A percentile compares a stretch with the other conserved stretches of the same genome.
These are phyloP conservation scores for Corchorus olitorius DNA, from an alignment of 345 rosid genomes.

Conservation along the genomic window DNA sequence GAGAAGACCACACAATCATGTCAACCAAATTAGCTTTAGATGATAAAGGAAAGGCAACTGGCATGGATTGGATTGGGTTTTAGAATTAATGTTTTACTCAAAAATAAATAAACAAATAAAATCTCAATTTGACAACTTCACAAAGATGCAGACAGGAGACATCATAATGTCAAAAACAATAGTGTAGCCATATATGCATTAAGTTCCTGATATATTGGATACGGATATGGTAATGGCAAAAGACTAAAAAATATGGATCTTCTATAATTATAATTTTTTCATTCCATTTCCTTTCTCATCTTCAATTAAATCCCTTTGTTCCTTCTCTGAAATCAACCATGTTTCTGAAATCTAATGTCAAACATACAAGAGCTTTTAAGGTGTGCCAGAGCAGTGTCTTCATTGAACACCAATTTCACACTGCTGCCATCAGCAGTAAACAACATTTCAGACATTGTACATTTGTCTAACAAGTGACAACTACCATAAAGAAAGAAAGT, in stretches of 20 bases:
- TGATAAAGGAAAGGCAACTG: neutral
- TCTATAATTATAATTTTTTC: neutral
- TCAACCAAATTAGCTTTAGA: neutral
- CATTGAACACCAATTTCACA: neutral
- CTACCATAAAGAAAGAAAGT: neutral
- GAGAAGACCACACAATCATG: neutral
- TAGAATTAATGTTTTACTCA: neutral
- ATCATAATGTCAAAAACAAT: neutral
- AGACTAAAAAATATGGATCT: neutral
- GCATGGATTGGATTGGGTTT: neutral
- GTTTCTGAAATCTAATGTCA: neutral
- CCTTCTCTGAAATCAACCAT: neutral
- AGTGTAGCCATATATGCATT: neutral
- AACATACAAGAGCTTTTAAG: neutral
- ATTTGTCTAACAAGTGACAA: neutral
- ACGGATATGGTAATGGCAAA: neutral
- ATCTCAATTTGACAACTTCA: neutral
- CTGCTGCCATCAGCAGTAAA: neutral
- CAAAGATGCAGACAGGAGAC: neutral
- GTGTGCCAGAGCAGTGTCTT: neutral
- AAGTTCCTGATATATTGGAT: neutral
- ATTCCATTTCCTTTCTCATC: neutral
- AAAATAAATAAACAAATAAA: neutral
- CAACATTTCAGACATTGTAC: neutral
- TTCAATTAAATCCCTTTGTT: constrained; percentile 3